A percentile compares a stretch with the other conserved stretches of the same genome.
Evolutionary conservation across 805 yeast genomes (phyloP).

Genomic region (Saturnispora kantuleensis): DNA sequence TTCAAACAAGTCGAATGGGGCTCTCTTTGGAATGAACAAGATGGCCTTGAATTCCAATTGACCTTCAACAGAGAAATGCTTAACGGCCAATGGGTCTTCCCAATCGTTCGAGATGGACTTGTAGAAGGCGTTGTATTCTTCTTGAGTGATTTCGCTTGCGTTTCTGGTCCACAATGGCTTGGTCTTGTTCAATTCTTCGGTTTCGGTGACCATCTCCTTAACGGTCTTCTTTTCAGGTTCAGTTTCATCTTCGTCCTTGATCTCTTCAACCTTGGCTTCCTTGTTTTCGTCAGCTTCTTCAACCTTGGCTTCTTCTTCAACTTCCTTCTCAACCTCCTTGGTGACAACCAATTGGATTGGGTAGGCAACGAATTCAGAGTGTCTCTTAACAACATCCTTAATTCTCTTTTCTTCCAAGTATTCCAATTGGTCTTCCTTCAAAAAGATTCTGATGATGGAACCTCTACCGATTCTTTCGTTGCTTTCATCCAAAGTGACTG

Average conservation of each 20-base stretch:
- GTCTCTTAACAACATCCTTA: conserved; percentile 98
- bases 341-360: conserved; percentile 98
- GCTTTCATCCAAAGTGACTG: conserved; percentile 81
- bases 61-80: conserved; percentile 99
- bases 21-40: conserved; percentile 95
- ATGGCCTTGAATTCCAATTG: conserved; percentile 99
- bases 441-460: conserved; percentile 86
- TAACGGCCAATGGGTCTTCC: conserved; percentile 99
- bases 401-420: conserved; percentile 99
- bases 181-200: conserved; percentile 97
- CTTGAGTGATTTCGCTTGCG: conserved; percentile 95
- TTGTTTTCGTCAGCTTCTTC: conserved; percentile 42
- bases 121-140: conserved; percentile 98
- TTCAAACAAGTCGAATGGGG: conserved; percentile 98
- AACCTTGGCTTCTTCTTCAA: conserved; percentile 55
- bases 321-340: conserved; percentile 98
- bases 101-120: conserved; percentile 98
- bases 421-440: conserved; percentile 98
- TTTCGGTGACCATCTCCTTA: conserved; percentile 88
- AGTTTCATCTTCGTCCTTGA: conserved; percentile 48
- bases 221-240: conserved; percentile 77
- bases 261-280: conserved; percentile 40
- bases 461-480: conserved; percentile 91
- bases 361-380: conserved; percentile 98
- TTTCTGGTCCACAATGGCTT: conserved; percentile 99